A percentile compares a stretch with the other conserved stretches of the same genome.
Evolutionary conservation across 495 filamentous ascomycete species (phyloP).

Genomic region (Echria macrotheca): DNA sequence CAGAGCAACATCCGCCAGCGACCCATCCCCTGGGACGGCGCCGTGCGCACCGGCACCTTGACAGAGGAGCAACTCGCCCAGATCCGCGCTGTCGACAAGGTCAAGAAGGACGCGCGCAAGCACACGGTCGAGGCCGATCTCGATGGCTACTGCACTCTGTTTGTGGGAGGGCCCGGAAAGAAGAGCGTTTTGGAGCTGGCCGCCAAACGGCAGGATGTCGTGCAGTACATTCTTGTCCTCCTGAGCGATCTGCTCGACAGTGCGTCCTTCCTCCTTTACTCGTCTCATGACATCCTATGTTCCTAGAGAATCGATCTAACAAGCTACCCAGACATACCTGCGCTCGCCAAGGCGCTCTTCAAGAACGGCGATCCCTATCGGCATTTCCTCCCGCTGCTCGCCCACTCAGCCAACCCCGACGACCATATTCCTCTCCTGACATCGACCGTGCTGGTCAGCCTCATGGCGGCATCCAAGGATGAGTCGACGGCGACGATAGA

Average conservation of each 20-base stretch:
- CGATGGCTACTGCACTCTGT: constrained; percentile 67
- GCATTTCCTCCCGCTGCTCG: constrained; percentile 79
- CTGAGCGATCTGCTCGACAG: constrained; percentile 83
- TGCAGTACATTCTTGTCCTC: constrained; percentile 91
- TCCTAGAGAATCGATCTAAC: too few species aligned
- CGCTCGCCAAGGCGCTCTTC: constrained; percentile 67
- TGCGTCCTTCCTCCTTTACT: constrained; percentile 32
- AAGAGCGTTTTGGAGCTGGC: constrained; percentile 78
- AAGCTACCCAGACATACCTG: constrained; percentile 76
- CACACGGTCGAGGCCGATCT: constrained; percentile 75
- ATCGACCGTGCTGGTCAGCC: constrained; percentile 75
- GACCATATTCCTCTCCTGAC: constrained; percentile 85
- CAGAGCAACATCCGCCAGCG: constrained; percentile 92
- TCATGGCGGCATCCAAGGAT: constrained; percentile 67
- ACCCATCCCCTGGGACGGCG: constrained; percentile 97
- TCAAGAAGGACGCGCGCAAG: constrained; percentile 72
- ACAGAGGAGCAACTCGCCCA: constrained; percentile 90
- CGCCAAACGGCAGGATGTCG: constrained; percentile 72
- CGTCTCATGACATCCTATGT: not conserved
- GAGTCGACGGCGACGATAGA: constrained; percentile 54
- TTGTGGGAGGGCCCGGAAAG: constrained; percentile 64
- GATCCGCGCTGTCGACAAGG: constrained; percentile 97
- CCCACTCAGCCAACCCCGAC: constrained; percentile 72
- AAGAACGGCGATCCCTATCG: constrained; percentile 73
- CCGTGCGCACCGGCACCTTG: constrained; percentile 87